Base-by-base conservation (phyloP, 2,329 filamentous ascomycete species). In the Fusarium continuum region DNA sequence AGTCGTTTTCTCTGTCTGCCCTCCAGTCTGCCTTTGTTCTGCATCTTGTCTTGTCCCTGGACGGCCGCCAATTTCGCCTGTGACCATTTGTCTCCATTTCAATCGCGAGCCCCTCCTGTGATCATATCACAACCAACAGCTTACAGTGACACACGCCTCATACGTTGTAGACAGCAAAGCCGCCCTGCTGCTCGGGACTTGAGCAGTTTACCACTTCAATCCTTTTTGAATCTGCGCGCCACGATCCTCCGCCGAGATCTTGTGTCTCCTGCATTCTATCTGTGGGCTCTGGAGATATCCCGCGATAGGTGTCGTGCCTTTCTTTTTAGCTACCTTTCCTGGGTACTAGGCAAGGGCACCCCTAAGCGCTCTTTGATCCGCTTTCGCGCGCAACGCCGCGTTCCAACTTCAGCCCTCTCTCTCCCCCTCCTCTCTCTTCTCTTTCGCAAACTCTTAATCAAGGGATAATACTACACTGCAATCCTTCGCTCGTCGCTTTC, bases 331-430 rank as follows among this genome's bases (percentile, higher is more conserved):
- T 50, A 38, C 23, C n/a, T n/a, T n/a, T n/a, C n/a, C n/a, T n/a
- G n/a, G 28, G 55, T 66, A 60, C 47, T 51, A 57, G 57, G 55
- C 64, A 70, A 64, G 67, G 67, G 68, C 58, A 50, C 48, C 62
- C 41, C 61, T 67, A 69, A 70, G 65, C 61, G 68, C 68, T 69
- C 68, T 64, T 63, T 63, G 48, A 60, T 65, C 57, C 65, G 64
- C 60, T 59, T 60, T 68, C 64, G 58, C 64, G 64, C 68, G 55
- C 68, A 52, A 61, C 64, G 59, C 66, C 68, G 64, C 59, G 55
- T 60, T 59, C 62, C 60, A 67, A 62, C 61, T 55, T 67, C 64
- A 70, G 68, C 64, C 53, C 62, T 71, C 47, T 63, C 62, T 71
- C 47, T 63, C 54, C 64, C 65, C 64, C 65, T 65, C 66, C 59